Conservation (phyloP, 805 yeast species). For the Yarrowia keelungensis region DNA sequence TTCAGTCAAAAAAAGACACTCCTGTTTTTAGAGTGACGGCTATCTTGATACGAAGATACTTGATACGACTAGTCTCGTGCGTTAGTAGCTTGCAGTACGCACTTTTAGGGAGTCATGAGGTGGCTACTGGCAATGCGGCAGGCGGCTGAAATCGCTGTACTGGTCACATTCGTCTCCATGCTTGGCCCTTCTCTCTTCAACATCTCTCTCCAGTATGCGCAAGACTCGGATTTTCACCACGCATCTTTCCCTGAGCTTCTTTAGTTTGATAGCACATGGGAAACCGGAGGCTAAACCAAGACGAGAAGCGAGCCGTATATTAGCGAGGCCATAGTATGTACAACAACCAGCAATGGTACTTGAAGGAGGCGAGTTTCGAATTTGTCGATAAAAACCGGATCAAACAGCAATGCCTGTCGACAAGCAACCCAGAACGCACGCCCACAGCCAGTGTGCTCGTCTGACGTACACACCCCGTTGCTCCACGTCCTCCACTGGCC, state of each 20-base stretch:
- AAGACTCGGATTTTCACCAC: slow-evolving; percentile 13
- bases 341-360: too few species aligned
- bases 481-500: slow-evolving; percentile 14
- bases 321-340: too few species aligned
- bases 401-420: not conserved
- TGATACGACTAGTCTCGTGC: not conserved
- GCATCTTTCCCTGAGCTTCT: slow-evolving; percentile 34
- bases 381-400: too few species aligned
- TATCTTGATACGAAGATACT: not conserved
- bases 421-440: not conserved
- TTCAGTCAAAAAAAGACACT: too few species aligned
- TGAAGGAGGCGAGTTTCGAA: too few species aligned
- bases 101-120: not conserved
- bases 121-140: not conserved
- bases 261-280: slow-evolving; percentile 23
- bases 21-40: not conserved
- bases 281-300: slow-evolving; percentile 17
- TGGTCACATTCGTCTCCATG: not conserved
- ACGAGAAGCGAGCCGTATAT: slow-evolving; percentile 9
- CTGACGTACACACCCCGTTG: slow-evolving; percentile 18
- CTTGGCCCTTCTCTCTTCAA: slow-evolving; percentile 13
- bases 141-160: not conserved
- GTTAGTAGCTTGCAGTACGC: not conserved
- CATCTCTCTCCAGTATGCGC: slow-evolving; percentile 16
- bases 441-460: not conserved